phyloP scores from a whole-genome alignment of 768 basidiomycete genomes.

The Dacryopinax primogenitus region DNA sequence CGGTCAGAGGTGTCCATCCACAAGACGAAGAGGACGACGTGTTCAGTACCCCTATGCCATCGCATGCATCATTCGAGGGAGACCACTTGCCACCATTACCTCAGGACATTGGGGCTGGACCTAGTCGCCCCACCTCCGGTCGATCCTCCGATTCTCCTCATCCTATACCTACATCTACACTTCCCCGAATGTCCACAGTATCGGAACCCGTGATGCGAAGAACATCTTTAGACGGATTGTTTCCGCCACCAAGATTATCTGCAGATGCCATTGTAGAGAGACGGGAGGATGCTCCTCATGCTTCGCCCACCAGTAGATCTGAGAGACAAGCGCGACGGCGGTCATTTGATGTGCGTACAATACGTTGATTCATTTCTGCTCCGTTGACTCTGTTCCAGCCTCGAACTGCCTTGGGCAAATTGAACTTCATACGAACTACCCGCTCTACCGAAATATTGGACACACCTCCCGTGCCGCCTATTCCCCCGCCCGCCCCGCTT shows the following conservation, averaged over 20 bases:
- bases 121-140: not conserved
- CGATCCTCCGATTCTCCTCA: not conserved
- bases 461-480: constrained; percentile 17
- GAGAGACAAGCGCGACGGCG: constrained; percentile 4
- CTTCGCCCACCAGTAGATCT: not conserved
- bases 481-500: constrained; percentile 18
- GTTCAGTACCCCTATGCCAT: constrained; percentile 17
- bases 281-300: not conserved
- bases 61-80: constrained; percentile 22
- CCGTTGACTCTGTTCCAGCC: constrained; percentile 59
- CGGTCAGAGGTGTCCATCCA: not conserved
- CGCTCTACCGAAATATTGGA: constrained; percentile 30
- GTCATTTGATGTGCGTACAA: constrained; percentile 12
- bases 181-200: not conserved
- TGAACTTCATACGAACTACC: constrained; percentile 51
- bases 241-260: not conserved
- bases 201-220: not conserved
- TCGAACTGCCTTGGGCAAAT: constrained; percentile 23
- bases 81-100: not conserved
- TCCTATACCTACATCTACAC: constrained; percentile 2
- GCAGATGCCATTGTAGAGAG: constrained; percentile 8
- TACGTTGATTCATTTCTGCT: not conserved
- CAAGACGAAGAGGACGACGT: constrained; percentile 10
- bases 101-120: not conserved
- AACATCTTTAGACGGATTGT: not conserved